Evolutionary conservation across 2,329 filamentous ascomycete genomes (phyloP), one percentile per base, ranked within the genome.

Genomic region (Beauveria rudraprayagi): DNA sequence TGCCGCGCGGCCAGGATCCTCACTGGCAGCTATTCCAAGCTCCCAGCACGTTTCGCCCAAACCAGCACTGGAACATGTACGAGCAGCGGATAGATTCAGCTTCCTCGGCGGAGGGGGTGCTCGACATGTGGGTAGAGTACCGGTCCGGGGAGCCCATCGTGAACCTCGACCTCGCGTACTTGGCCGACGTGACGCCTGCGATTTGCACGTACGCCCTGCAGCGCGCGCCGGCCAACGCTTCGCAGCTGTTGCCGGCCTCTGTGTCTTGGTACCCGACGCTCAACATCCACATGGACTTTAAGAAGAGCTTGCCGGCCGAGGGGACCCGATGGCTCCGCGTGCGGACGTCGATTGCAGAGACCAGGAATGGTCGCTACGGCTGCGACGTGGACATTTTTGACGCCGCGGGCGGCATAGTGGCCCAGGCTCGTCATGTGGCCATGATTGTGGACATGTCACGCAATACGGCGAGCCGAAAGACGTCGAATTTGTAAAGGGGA

Each of bases 221-320:
- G 24, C 34, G 17, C 7, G 14, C 30, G 1, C 44, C 44, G 14
- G 43, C 37, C 10, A 55, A 41, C 24, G 40, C 44, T 19, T 8
- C 40, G 24, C 53, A 24, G 22, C 0, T 9, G 55, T 3, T 34
- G n/a, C 43, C 7, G 2, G 44, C 16, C 22, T 50, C 34, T 6
- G 30, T 26, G 10, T 85, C 84, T 66, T 92, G 89, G 90, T 91
- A 90, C 70, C 89, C 89, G 0, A 95, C 90, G 0, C 72, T 95
- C 1, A 76, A 86, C 19, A 73, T 94, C 69, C 91, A 90, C 70
- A 68, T 95, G 24, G 90, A 95, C 64, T 77, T 92, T 44, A 94
- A 93, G 77, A 90, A 88, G 70, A 71, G 79, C 7, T 70, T 95
- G 50, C 89, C 89, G 0, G 73, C 76, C 4, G 82, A 83, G 47